Conservation (phyloP, 768 basidiomycete genomes). For the Cantharellus cinnabarinus region DNA sequence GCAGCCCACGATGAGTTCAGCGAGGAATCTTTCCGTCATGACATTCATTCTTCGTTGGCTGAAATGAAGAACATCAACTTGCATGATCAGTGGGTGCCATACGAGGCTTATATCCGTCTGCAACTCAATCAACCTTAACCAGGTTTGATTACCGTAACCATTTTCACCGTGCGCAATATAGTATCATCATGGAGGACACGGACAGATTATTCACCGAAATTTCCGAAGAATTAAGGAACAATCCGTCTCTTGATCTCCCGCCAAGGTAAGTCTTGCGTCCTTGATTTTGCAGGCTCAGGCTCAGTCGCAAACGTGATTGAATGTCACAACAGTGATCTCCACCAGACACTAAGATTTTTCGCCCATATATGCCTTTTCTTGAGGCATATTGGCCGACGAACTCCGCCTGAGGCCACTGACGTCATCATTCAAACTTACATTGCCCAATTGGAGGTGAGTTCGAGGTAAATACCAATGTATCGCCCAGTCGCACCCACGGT, state of each 20-base stretch:
- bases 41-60: background rate
- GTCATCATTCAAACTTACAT: conserved; percentile 77
- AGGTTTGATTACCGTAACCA: conserved; percentile 27
- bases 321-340: conserved; percentile 7
- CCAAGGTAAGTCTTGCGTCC: too few species aligned
- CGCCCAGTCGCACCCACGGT: background rate
- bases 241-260: too few species aligned
- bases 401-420: conserved; percentile 58
- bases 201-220: conserved; percentile 42
- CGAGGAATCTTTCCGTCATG: too few species aligned
- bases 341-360: conserved; percentile 49
- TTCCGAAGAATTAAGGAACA: conserved; percentile 13
- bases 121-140: background rate
- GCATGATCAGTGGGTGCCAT: background rate
- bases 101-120: background rate
- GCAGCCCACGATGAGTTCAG: conserved; percentile 11
- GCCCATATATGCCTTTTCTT: conserved; percentile 82
- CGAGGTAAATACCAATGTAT: conserved; percentile 1
- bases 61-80: background rate
- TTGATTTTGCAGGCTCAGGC: too few species aligned
- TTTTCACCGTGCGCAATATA: conserved; percentile 64
- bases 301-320: too few species aligned
- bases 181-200: conserved; percentile 54
- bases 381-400: conserved; percentile 53
- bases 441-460: conserved; percentile 56